Evolutionary conservation across 202 grass and related monocot genomes (phyloP).

Genomic region (Alloteropsis angusta): DNA sequence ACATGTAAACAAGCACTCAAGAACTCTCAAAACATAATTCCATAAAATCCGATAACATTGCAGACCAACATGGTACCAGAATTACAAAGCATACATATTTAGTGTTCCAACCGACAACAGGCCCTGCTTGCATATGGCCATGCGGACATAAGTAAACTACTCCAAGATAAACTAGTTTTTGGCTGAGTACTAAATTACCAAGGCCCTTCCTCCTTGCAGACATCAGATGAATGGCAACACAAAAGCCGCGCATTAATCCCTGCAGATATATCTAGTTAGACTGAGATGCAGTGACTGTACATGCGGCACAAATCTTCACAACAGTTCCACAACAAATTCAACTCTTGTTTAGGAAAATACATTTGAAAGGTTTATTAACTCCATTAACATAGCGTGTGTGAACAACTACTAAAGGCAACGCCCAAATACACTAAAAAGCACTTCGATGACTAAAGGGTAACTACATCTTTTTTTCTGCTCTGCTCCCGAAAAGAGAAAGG

Average conservation of each 20-base stretch:
- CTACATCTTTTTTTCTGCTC: no score
- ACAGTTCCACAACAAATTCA: neutral
- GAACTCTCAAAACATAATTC: neutral
- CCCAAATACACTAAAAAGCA: neutral
- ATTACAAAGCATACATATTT: neutral
- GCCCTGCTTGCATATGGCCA: neutral
- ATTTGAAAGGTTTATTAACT: neutral
- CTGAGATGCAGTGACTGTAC: neutral
- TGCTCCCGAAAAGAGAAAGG: no score
- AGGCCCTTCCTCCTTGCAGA: neutral
- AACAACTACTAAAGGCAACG: neutral
- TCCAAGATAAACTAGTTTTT: neutral
- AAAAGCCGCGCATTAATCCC: neutral
- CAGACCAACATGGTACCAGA: neutral
- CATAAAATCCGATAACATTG: neutral
- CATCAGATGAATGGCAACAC: neutral
- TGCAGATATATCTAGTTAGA: slow-evolving; percentile 7
- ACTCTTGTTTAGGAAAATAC: neutral
- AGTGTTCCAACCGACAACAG: neutral
- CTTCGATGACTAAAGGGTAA: neutral
- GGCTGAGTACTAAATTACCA: neutral
- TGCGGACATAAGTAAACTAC: neutral
- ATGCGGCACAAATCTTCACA: neutral
- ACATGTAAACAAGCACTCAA: no score
- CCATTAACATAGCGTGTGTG: neutral